phyloP scores from a whole-genome alignment of 192 early-diverging fungal species.

The Backusella tarrabulga region DNA sequence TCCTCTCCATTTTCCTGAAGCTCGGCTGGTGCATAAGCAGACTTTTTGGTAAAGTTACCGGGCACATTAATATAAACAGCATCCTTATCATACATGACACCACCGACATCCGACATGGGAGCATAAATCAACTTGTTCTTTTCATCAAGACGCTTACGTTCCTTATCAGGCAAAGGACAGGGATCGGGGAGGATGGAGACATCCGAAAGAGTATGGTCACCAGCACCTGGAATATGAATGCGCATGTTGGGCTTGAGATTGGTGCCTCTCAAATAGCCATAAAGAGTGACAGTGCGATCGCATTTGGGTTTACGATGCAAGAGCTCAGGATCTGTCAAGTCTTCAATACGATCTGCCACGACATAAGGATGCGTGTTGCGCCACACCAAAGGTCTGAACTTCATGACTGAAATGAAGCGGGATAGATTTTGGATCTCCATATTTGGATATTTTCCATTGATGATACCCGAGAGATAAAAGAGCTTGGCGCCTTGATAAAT shows the following conservation, averaged over 20 bases:
- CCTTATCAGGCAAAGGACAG: conserved; percentile 96
- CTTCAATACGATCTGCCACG: conserved; percentile 95
- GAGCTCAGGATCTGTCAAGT: conserved; percentile 90
- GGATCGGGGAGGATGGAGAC: conserved; percentile 86
- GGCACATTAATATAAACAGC: conserved; percentile 98
- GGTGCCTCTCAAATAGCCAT: conserved; percentile 94
- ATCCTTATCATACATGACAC: conserved; percentile 99
- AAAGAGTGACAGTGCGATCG: conserved; percentile 91
- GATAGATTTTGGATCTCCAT: conserved; percentile 93
- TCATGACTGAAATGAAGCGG: conserved; percentile 98
- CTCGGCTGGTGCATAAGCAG: conserved; percentile 41
- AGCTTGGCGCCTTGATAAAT: conserved; percentile 99
- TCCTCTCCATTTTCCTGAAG: conserved; percentile 37
- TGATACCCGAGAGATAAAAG: conserved; percentile 95
- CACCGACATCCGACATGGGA: conserved; percentile 97
- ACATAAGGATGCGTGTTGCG: conserved; percentile 97
- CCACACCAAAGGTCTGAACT: conserved; percentile 96
- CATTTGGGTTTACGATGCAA: conserved; percentile 78
- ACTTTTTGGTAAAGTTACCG: conserved; percentile 72
- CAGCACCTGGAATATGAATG: conserved; percentile 95
- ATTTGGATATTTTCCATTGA: conserved; percentile 92
- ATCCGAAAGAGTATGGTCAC: conserved; percentile 78
- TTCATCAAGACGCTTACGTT: conserved; percentile 84
- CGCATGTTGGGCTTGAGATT: conserved; percentile 86
- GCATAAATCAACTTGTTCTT: conserved; percentile 97